Evolutionary conservation across 139 green algal genomes (phyloP).

Genomic region (Mychonastes homosphaera): DNA sequence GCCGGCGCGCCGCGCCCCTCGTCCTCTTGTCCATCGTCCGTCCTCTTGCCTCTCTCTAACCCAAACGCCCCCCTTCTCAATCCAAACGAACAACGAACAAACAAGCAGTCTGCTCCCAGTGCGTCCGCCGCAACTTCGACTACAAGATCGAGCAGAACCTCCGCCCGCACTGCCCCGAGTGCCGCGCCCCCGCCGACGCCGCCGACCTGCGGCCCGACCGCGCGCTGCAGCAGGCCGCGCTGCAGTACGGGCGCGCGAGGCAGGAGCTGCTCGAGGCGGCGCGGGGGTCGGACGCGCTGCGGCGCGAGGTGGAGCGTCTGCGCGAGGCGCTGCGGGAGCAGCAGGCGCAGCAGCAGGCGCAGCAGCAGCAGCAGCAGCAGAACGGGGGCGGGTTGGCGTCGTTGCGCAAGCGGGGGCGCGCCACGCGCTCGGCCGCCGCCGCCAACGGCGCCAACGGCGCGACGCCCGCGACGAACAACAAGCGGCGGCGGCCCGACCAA

Average conservation of each 20-base stretch:
- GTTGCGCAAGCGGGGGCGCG: background rate
- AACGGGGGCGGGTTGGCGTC: background rate
- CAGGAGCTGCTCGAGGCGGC: slow-evolving; percentile 4
- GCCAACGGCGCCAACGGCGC: background rate
- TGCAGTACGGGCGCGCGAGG: background rate
- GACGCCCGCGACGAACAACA: background rate
- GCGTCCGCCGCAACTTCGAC: slow-evolving; percentile 18
- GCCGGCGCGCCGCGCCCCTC: background rate
- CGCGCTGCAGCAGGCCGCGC: slow-evolving; percentile 6
- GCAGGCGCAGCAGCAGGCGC: background rate
- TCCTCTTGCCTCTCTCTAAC: background rate
- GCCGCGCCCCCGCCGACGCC: slow-evolving; percentile 4
- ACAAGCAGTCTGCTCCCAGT: slow-evolving; percentile 27
- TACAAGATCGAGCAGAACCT: slow-evolving; percentile 2
- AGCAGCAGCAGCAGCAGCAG: background rate
- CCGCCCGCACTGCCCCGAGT: slow-evolving; percentile 13
- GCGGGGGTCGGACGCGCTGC: background rate
- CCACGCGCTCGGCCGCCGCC: background rate
- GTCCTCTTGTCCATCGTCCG: background rate
- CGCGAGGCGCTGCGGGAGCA: background rate
- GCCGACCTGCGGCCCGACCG: slow-evolving; percentile 9
- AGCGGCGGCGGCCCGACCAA: background rate
- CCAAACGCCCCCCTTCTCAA: background rate
- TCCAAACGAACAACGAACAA: background rate
- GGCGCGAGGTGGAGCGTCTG: background rate